These are phyloP conservation scores for Prunus yedoensis DNA, from an alignment of 331 rosid species.

Conservation along the genomic window DNA sequence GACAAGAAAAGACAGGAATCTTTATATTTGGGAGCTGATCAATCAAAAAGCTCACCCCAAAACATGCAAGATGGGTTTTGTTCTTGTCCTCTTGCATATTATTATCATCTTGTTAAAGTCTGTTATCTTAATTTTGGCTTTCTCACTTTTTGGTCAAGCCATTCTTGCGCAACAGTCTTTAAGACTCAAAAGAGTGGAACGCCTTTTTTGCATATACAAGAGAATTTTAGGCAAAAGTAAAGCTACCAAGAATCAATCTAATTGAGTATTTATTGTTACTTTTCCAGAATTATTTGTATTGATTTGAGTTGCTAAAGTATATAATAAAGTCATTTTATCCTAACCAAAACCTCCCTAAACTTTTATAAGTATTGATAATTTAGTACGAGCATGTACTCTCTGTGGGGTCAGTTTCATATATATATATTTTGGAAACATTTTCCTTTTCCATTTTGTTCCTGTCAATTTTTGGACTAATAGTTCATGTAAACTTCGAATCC, in stretches of 20 bases:
- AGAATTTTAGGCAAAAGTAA: constrained; percentile 1
- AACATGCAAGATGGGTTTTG: constrained; percentile 31
- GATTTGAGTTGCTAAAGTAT: not conserved
- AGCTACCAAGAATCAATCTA: not conserved
- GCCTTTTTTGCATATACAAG: constrained; percentile 31
- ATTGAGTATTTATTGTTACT: not conserved
- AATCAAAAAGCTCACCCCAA: constrained; percentile 30
- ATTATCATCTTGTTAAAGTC: constrained; percentile 23
- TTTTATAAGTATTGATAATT: not conserved
- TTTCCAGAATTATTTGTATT: not conserved
- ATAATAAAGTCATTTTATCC: not conserved
- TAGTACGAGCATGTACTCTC: not conserved
- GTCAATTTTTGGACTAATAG: not conserved
- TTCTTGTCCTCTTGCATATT: constrained; percentile 38
- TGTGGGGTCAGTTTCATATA: not conserved
- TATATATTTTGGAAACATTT: not conserved
- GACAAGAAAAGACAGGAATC: constrained; percentile 54
- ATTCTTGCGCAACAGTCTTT: constrained; percentile 33
- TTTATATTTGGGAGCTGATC: constrained; percentile 17
- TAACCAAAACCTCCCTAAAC: not conserved
- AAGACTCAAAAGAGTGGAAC: not conserved
- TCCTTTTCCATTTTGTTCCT: not conserved
- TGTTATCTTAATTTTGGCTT: constrained; percentile 38
- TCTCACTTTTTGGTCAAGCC: constrained; percentile 55
- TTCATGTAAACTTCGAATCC: not conserved